Evolutionary conservation across 2,329 filamentous ascomycete genomes (phyloP), one percentile per base, ranked within the genome.

Genomic region (Cladophialophora immunda): DNA sequence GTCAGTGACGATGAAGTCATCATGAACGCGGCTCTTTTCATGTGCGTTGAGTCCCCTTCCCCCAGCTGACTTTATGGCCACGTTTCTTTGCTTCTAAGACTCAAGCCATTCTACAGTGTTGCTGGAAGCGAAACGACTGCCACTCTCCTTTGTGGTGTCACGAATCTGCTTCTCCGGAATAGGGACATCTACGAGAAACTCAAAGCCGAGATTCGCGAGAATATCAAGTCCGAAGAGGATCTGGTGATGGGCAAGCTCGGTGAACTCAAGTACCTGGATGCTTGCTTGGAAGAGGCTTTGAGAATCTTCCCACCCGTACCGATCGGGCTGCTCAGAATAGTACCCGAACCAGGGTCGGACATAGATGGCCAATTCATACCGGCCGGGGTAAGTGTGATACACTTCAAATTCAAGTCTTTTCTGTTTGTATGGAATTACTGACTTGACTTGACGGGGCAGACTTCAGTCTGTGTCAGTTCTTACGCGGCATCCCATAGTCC

Each of bases 281-380:
- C 82, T 4, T 79, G 78, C 64, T 77, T 85, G 25, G 78, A 84
- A 50, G 83, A 86, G 69, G 73, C 78, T 0, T 73, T 85, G 65
- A 79, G 84, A 19, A 74, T 84, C 56, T 78, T 79, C 4, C 82
- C 83, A 2, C 78, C 81, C 0, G 79, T 81, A 0, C 75, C 76
- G 79, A 0, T 73, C 84, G 68, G 79, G 83, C 38, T 68, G 9
- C 62, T 22, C 3, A 53, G n/a, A 74, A 75, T 1, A 68, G 45
- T 62, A 3, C 64, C 50, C 30, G 15, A 62, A n/a, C 11, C 17
- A 5, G 58, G 58, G 5, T 22, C 27, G 9, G 45, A 62, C 7
- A 75, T 81, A 36, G 75, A 75, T 27, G 73, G 76, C 19, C 56
- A 75, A 2, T 57, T 67, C 36, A 72, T 82, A 6, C 79, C 79